Base-by-base conservation (phyloP, 2,329 filamentous ascomycete genomes). In the Fonsecaea erecta region DNA sequence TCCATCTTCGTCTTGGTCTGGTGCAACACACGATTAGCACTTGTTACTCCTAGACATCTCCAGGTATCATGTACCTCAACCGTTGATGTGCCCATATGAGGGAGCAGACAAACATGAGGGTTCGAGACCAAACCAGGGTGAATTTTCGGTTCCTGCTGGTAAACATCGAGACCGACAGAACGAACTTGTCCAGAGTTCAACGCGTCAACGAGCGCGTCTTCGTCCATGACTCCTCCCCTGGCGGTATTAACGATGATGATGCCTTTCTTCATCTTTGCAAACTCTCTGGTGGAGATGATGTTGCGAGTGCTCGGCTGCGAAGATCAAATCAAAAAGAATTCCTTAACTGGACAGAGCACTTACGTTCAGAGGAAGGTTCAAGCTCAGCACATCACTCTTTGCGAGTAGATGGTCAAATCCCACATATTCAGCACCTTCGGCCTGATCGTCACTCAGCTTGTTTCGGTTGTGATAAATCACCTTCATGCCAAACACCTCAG, bases 81-180 rank as follows among this genome's bases (percentile, higher is more conserved):
- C 0, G 90, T 93, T 83, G 86, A 92, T 0, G 92, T 96, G 0
- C 92, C 92, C 90, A 95, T 91, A 76, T 96, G 92, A 59, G 92
- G 92, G 43, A 95, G 79, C 21, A 64, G 55, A 28, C 55, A 55
- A 37, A 91, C 90, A 70, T 86, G 85, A 1, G 86, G 86, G 74
- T 94, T 93, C n/a, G 80, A 79, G 12, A 93, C 71, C 51, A 96
- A 80, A 0, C 89, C 90, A 0, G 88, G 88, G 73, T 95, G 90
- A 32, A 96, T 80, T 62, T 86, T 82, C 0, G 92, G 92, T 77
- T 96, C 92, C 48, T 93, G 82, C 74, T 95, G 91, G 73, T 88
- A 95, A 55, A 96, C 92, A 75, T 95, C 92, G 8, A 96, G 82
- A 1, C 92, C 92, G n/a, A 82, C 88, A 8, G 86, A 88, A 70